Conservation (phyloP, 805 yeast species). For the Candida verbasci region DNA sequence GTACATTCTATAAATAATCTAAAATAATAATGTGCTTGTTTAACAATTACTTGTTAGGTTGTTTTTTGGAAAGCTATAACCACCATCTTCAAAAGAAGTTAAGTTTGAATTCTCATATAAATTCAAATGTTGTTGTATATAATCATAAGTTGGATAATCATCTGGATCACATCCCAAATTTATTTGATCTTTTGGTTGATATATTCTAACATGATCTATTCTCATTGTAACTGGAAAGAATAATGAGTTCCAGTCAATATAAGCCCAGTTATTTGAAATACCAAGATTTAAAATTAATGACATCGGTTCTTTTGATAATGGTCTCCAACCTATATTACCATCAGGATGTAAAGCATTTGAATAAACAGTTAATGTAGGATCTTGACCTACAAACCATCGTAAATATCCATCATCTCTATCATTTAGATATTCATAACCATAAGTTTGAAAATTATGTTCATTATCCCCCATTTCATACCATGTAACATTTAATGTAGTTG, state of each 20-base stretch:
- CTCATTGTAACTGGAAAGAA: slow-evolving; percentile 74
- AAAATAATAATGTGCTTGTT: no score
- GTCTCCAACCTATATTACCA: slow-evolving; percentile 85
- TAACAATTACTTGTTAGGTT: slow-evolving; percentile 14
- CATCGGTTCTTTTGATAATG: slow-evolving; percentile 89
- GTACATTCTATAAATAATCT: no score
- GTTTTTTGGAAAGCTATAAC: slow-evolving; percentile 48
- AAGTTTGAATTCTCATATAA: slow-evolving; percentile 68
- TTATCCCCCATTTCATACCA: slow-evolving; percentile 73
- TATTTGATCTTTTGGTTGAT: slow-evolving; percentile 68
- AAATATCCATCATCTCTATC: slow-evolving; percentile 63
- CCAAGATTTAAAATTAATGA: slow-evolving; percentile 83
- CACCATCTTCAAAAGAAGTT: slow-evolving; percentile 74
- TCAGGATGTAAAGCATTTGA: slow-evolving; percentile 79
- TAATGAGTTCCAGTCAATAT: slow-evolving; percentile 82
- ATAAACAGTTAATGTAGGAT: slow-evolving; percentile 70
- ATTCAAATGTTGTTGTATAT: slow-evolving; percentile 63
- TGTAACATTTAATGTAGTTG: slow-evolving; percentile 67
- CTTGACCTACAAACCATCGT: slow-evolving; percentile 81
- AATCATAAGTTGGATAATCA: slow-evolving; percentile 80
- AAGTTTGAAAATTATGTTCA: slow-evolving; percentile 57
- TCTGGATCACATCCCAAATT: slow-evolving; percentile 81
- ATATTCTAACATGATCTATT: slow-evolving; percentile 85
- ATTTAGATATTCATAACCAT: slow-evolving; percentile 73
- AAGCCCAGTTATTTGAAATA: slow-evolving; percentile 88